These are phyloP conservation scores for Metrosideros polymorpha DNA, from an alignment of 441 rosid species.

Conservation along the genomic window DNA sequence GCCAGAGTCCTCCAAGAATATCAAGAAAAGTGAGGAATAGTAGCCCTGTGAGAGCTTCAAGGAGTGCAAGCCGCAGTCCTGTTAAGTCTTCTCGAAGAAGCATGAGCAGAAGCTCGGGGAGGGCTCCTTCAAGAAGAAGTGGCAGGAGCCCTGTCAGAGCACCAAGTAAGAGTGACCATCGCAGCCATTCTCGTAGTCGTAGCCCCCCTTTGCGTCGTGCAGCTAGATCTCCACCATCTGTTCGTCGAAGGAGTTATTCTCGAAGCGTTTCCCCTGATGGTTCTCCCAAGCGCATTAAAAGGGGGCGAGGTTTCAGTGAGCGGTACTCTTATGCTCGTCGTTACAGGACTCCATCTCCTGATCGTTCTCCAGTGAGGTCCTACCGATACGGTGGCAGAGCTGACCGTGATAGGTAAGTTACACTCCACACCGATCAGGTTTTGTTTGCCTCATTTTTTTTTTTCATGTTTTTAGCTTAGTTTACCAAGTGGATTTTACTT, in stretches of 20 bases:
- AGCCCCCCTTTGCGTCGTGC: slow-evolving; percentile 28
- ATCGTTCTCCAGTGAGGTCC: slow-evolving; percentile 68
- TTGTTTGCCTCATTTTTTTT: neutral
- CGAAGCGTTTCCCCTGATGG: slow-evolving; percentile 76
- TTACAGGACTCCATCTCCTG: slow-evolving; percentile 82
- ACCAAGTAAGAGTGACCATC: slow-evolving; percentile 40
- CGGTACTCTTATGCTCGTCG: slow-evolving; percentile 84
- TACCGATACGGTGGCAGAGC: slow-evolving; percentile 53
- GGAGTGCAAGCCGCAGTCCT: slow-evolving; percentile 16
- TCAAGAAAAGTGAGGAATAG: neutral
- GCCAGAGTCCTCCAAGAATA: slow-evolving; percentile 23
- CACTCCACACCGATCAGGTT: neutral
- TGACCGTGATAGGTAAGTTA: slow-evolving; percentile 54
- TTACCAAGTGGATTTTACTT: neutral
- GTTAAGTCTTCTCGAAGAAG: slow-evolving; percentile 32
- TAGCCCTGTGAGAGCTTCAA: neutral
- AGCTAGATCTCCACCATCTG: slow-evolving; percentile 49
- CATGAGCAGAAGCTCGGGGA: slow-evolving; percentile 59
- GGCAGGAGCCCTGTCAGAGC: slow-evolving; percentile 61
- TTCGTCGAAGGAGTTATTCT: slow-evolving; percentile 58
- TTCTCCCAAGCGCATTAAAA: slow-evolving; percentile 71
- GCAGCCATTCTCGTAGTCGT: slow-evolving; percentile 54
- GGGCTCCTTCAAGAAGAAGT: slow-evolving; percentile 42
- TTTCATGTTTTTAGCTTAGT: neutral
- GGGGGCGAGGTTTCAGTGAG: slow-evolving; percentile 94